Percentiles rank a stretch among this genome's conserved stretches.
Evolutionary conservation across 1,139 yeast species (phyloP).

Genomic region (Blastobotrys serpentis): DNA sequence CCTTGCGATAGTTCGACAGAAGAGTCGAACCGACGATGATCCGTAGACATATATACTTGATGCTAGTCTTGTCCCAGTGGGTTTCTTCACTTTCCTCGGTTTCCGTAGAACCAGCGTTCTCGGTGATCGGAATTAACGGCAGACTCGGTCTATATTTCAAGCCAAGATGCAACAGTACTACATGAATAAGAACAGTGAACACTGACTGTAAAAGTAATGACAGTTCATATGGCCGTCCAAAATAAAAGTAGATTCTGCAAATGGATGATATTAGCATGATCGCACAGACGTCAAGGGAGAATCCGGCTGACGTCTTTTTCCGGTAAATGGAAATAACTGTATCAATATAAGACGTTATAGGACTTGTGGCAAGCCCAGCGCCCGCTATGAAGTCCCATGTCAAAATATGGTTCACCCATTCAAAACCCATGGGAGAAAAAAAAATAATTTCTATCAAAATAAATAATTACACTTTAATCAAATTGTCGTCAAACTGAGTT

Average conservation of each 20-base stretch:
- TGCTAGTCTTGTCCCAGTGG: not conserved
- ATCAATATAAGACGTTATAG: constrained; percentile 81
- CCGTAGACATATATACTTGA: not conserved
- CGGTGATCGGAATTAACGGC: constrained; percentile 5
- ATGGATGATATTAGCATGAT: constrained; percentile 82
- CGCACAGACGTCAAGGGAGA: constrained; percentile 84
- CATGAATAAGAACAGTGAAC: constrained; percentile 74
- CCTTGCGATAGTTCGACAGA: constrained; percentile 1
- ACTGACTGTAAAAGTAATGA: constrained; percentile 73
- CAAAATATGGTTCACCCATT: constrained; percentile 8
- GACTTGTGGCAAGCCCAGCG: constrained; percentile 44
- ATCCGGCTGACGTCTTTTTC: constrained; percentile 68
- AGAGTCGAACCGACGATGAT: constrained; percentile 13
- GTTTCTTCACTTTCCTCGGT: not conserved
- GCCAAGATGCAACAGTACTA: constrained; percentile 59
- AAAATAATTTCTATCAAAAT: not conserved
- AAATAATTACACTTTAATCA: not conserved
- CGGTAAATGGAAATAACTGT: constrained; percentile 68
- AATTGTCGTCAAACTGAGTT: constrained; percentile 1
- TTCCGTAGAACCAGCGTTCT: not conserved
- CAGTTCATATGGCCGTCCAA: constrained; percentile 75
- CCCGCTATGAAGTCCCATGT: constrained; percentile 18
- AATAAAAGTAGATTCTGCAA: constrained; percentile 70
- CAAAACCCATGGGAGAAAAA: not conserved
- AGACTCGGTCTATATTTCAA: constrained; percentile 51